phyloP scores from a whole-genome alignment of 176 grass and related monocot species.

The Paspalum vaginatum region DNA sequence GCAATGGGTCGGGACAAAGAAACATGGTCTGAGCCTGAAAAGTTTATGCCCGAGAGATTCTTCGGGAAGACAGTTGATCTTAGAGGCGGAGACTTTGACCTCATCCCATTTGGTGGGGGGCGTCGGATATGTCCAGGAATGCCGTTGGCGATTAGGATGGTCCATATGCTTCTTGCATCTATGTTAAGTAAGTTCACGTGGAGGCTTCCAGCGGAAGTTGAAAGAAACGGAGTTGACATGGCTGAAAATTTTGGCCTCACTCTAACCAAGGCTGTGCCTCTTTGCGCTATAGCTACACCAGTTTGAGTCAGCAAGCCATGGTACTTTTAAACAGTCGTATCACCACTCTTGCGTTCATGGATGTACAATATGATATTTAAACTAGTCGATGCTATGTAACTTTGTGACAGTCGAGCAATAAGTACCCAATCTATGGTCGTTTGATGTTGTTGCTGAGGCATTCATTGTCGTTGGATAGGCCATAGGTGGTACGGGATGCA shows the following conservation, averaged over 20 bases:
- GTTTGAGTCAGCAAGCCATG: constrained; percentile 7
- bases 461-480: too few species aligned
- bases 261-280: constrained; percentile 26
- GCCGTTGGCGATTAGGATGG: constrained; percentile 45
- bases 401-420: too few species aligned
- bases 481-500: too few species aligned
- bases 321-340: background rate
- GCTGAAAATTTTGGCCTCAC: constrained; percentile 49
- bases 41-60: constrained; percentile 51
- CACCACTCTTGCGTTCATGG: background rate
- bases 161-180: constrained; percentile 42
- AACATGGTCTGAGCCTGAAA: constrained; percentile 40
- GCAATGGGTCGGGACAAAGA: constrained; percentile 24
- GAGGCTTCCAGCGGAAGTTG: constrained; percentile 31
- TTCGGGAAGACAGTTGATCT: background rate
- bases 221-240: constrained; percentile 45
- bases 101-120: constrained; percentile 50
- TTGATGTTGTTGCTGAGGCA: too few species aligned
- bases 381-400: too few species aligned
- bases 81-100: constrained; percentile 32
- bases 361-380: too few species aligned
- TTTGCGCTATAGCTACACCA: constrained; percentile 30
- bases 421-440: too few species aligned
- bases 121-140: constrained; percentile 47
- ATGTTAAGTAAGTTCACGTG: constrained; percentile 38